Evolutionary conservation across 2,329 filamentous ascomycete genomes (phyloP), one percentile per base, ranked within the genome.

Genomic region (Microdochium trichocladiopsis): DNA sequence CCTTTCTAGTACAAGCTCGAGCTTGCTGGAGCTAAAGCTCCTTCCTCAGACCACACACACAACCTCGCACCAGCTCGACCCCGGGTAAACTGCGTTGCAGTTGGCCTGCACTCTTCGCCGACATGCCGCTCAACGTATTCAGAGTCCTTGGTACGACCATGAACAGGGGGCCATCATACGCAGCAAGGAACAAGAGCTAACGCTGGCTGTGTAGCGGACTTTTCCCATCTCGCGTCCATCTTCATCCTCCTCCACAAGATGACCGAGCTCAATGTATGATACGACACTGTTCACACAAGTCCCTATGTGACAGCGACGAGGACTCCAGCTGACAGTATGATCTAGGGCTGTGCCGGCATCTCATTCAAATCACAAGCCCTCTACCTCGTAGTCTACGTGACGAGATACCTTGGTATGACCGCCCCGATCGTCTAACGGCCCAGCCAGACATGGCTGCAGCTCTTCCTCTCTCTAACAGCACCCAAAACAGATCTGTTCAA

Each of bases 361-460:
- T 99, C 94, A 16, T 97, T 99, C 82, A 99, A 99, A 71, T 96
- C 93, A 56, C 94, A 99, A 79, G 90, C 86, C 50, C 81, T 99
- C 53, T 99, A 99, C 73, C 78, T 97, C 60, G 75, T 96, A 47
- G 94, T 99, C 63, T 99, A 99, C 72, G 69, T 95, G 45, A 95
- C 92, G 56, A 84, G 94, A 66, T 99, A 99, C 72, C 82, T 99
- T 57, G 87, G 87, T 90, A 74, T 52, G 70, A 51, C 22, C 51
- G 9, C 43, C 52, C 23, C n/a, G 21, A 8, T 33, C 14, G 14
- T 37, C 14, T n/a, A n/a, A n/a, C n/a, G n/a, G n/a, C n/a, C n/a
- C n/a, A n/a, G n/a, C n/a, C n/a, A n/a, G n/a, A n/a, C n/a, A n/a
- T n/a, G n/a, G n/a, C n/a, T n/a, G n/a, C 33, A 33, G 3, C 10